A percentile compares a stretch with the other conserved stretches of the same genome.
Evolutionary conservation across 1,284 basidiomycete species (phyloP).

Genomic region (Cryptococcus sp.): DNA sequence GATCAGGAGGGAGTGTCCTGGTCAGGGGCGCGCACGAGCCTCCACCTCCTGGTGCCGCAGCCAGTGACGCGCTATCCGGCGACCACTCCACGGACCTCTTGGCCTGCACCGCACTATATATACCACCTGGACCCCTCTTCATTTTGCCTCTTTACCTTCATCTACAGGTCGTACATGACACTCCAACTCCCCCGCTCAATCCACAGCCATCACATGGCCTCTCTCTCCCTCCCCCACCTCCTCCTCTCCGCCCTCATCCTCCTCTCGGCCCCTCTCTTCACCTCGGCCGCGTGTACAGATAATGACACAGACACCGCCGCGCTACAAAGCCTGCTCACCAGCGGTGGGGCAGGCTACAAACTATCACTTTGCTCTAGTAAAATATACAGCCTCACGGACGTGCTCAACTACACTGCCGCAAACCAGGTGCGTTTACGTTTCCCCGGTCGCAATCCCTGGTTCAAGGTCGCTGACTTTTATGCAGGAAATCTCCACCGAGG

Average conservation of each 20-base stretch:
- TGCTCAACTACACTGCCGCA: constrained; percentile 62
- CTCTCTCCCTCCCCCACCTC: background rate
- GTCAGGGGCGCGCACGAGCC: no score
- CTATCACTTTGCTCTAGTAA: constrained; percentile 63
- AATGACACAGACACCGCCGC: constrained; percentile 62
- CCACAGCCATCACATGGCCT: no score
- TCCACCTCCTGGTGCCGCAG: no score
- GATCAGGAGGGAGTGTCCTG: no score
- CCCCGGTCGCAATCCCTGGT: background rate
- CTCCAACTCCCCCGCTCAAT: no score
- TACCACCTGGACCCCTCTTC: no score
- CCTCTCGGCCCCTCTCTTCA: background rate
- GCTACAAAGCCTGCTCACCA: constrained; percentile 62
- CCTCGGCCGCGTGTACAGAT: constrained; percentile 32
- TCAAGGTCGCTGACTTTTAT: background rate
- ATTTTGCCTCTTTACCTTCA: no score
- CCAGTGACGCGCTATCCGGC: no score
- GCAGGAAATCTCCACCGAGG: constrained; percentile 73
- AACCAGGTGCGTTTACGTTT: constrained; percentile 42
- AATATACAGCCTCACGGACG: constrained; percentile 61
- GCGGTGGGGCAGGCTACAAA: constrained; percentile 62
- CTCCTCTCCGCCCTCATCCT: constrained; percentile 2
- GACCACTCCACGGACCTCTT: no score
- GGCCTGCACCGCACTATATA: no score
- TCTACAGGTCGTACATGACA: background rate